A percentile compares a stretch with the other conserved stretches of the same genome.
phyloP scores from a whole-genome alignment of 2,329 filamentous ascomycete genomes.

The Sporothrix protearum region DNA sequence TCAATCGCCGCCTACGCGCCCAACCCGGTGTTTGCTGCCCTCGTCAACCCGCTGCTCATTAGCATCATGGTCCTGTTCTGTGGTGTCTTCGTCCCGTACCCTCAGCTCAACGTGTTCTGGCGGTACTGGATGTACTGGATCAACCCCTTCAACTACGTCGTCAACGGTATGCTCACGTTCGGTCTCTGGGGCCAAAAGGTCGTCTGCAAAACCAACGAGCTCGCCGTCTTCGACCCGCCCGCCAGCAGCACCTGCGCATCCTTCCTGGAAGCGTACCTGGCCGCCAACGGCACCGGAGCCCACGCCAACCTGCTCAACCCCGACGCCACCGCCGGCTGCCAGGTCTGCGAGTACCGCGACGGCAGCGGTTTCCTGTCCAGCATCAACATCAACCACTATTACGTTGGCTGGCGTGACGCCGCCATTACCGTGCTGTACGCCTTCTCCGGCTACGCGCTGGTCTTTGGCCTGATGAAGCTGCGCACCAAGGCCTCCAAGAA shows the following conservation, averaged over 20 bases:
- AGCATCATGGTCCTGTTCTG: conserved; percentile 84
- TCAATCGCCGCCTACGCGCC: conserved; percentile 65
- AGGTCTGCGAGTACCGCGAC: conserved; percentile 57
- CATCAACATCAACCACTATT: conserved; percentile 58
- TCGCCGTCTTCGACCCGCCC: conserved; percentile 51
- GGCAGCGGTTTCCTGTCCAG: conserved; percentile 59
- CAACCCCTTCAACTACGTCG: conserved; percentile 71
- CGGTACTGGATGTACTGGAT: conserved; percentile 77
- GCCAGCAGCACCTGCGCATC: conserved; percentile 51
- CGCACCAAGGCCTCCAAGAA: conserved; percentile 39
- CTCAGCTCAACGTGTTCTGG: conserved; percentile 76
- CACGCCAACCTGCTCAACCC: conserved; percentile 46
- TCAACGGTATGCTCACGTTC: conserved; percentile 54
- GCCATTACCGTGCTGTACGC: conserved; percentile 57
- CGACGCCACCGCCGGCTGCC: conserved; percentile 55
- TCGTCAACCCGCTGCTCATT: conserved; percentile 76
- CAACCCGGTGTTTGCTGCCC: conserved; percentile 67
- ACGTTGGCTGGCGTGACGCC: conserved; percentile 62
- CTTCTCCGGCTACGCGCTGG: conserved; percentile 49
- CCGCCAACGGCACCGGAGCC: conserved; percentile 44
- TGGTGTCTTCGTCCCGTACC: conserved; percentile 75
- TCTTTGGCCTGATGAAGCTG: conserved; percentile 47
- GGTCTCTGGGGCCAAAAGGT: conserved; percentile 47
- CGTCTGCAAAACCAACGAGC: conserved; percentile 46
- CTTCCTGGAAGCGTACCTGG: conserved; percentile 53